A percentile compares a stretch with the other conserved stretches of the same genome.
phyloP scores from a whole-genome alignment of 495 filamentous ascomycete genomes.

The Ramalina peruviana region DNA sequence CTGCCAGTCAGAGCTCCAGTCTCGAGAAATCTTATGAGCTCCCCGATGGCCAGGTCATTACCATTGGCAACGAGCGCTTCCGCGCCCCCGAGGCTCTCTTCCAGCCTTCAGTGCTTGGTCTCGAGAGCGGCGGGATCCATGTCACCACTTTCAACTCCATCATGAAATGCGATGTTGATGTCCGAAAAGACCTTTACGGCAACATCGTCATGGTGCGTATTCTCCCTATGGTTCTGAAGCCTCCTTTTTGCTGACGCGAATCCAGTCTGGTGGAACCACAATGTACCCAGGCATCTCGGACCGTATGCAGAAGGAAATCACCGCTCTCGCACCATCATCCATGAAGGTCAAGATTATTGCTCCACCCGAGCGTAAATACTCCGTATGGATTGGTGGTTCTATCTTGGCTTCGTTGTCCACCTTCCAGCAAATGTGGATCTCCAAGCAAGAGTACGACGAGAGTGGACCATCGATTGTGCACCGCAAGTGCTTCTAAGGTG shows the following conservation, averaged over 20 bases:
- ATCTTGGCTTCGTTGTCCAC: conserved; percentile 97
- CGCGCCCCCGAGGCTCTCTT: conserved; percentile 98
- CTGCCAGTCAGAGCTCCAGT: conserved; percentile 92
- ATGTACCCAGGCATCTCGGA: conserved; percentile 99
- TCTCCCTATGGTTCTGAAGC: neutral
- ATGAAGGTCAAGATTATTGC: conserved; percentile 76
- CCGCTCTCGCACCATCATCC: conserved; percentile 92
- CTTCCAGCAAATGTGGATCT: conserved; percentile 99
- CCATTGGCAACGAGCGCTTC: conserved; percentile 99
- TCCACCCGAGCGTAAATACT: conserved; percentile 67
- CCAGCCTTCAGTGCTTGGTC: conserved; percentile 95
- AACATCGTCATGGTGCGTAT: conserved; percentile 97
- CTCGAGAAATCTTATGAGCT: conserved; percentile 99
- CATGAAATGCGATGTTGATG: conserved; percentile 99
- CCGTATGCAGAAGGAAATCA: conserved; percentile 99
- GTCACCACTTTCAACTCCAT: conserved; percentile 99
- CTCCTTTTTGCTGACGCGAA: conserved; percentile 7
- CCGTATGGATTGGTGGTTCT: conserved; percentile 99
- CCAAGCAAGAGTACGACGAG: conserved; percentile 99
- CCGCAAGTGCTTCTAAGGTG: conserved; percentile 99
- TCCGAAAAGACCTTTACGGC: conserved; percentile 97
- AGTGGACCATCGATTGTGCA: conserved; percentile 97
- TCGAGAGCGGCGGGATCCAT: conserved; percentile 97
- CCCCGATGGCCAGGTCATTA: conserved; percentile 99
- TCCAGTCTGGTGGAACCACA: conserved; percentile 89